These are phyloP conservation scores for Crithidia thermophila DNA, from an alignment of 208 protist genomes.

Conservation along the genomic window DNA sequence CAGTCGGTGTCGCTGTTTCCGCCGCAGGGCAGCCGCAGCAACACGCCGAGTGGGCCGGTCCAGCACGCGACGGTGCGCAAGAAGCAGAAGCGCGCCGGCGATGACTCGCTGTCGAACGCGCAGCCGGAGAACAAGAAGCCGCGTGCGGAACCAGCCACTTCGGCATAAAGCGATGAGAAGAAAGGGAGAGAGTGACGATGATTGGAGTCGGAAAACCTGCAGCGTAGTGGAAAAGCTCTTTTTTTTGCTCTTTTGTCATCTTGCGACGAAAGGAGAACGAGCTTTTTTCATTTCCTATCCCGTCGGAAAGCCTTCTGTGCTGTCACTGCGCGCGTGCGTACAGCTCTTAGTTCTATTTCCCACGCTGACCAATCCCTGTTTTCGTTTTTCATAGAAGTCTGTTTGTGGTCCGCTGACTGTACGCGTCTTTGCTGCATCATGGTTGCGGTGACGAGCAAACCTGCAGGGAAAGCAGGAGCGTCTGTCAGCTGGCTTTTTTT, in stretches of 20 bases:
- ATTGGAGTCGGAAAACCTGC: neutral
- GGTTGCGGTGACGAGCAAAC: too few species aligned
- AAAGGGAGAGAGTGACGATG: neutral
- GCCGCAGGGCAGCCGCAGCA: slow-evolving; percentile 55
- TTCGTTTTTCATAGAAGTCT: neutral
- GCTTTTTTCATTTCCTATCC: slow-evolving; percentile 22
- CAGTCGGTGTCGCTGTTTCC: slow-evolving; percentile 83
- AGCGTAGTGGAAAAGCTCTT: neutral
- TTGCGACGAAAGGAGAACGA: neutral
- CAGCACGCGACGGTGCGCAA: slow-evolving; percentile 66
- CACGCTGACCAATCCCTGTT: neutral
- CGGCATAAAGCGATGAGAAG: slow-evolving; percentile 14
- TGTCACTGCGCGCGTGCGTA: too few species aligned
- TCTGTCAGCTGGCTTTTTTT: too few species aligned
- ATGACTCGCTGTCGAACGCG: slow-evolving; percentile 21
- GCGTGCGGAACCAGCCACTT: slow-evolving; percentile 24
- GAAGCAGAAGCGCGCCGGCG: slow-evolving; percentile 60
- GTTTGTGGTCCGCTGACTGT: neutral
- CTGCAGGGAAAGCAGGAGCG: too few species aligned
- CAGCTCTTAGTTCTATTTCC: too few species aligned
- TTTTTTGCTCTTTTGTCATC: neutral
- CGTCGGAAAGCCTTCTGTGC: too few species aligned
- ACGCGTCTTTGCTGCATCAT: too few species aligned
- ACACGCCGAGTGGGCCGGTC: slow-evolving; percentile 38
- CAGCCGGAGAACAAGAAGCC: slow-evolving; percentile 37